These are phyloP conservation scores for Parietaria judaica DNA, from an alignment of 306 rosid species.

Conservation along the genomic window DNA sequence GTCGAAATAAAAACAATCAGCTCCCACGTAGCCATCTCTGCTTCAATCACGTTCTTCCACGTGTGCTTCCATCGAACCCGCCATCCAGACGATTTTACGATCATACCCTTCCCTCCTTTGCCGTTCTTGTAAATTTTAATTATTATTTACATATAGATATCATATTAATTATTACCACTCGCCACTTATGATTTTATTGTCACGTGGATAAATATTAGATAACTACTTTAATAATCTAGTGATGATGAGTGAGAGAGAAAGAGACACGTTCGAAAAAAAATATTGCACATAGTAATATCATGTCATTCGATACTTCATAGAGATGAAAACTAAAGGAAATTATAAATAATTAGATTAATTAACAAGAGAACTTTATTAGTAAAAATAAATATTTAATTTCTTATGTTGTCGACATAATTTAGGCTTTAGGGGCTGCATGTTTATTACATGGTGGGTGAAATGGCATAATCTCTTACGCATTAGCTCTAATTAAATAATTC, in stretches of 20 bases:
- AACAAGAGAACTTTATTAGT: constrained; percentile 4
- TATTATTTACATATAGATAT: too few relatives aligned
- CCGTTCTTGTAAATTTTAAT: too few relatives aligned
- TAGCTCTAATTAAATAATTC: constrained; percentile 13
- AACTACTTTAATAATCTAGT: too few relatives aligned
- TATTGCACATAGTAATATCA: too few relatives aligned
- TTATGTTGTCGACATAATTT: constrained; percentile 17
- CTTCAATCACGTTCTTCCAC: neutral
- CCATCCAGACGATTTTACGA: neutral
- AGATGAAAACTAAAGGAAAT: too few relatives aligned
- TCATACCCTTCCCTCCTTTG: too few relatives aligned
- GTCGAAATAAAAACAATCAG: neutral
- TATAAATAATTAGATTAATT: neutral
- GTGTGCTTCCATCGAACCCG: neutral
- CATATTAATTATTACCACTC: too few relatives aligned
- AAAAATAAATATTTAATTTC: constrained; percentile 6
- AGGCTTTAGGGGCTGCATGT: constrained; percentile 2
- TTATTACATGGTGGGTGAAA: constrained; percentile 19
- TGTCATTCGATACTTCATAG: too few relatives aligned
- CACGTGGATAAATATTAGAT: too few relatives aligned
- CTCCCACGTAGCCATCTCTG: constrained; percentile 2
- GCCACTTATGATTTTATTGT: too few relatives aligned
- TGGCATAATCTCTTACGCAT: constrained; percentile 30
- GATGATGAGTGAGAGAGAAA: too few relatives aligned
- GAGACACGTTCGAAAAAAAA: neutral